Base-by-base conservation (phyloP, 345 rosid species). In the Eucalyptus pauciflora region DNA sequence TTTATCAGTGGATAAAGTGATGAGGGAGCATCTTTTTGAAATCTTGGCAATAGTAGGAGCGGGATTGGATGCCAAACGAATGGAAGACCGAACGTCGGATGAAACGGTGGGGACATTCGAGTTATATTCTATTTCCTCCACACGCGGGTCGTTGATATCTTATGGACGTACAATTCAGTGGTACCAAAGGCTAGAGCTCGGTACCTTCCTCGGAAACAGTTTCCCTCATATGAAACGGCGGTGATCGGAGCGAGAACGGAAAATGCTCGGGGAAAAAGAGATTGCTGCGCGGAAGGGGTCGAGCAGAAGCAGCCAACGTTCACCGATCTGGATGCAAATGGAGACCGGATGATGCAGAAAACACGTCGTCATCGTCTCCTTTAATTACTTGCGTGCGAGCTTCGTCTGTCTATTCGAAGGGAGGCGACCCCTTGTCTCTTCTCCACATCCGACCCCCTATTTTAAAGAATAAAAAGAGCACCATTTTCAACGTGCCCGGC, bases 211-310 rank as follows among this genome's bases (percentile, higher is more conserved):
- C 3, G 45, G 81, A 17, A 31, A 37, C 81, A 8, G 13, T 10
- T 37, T 71, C 10, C 8, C 10, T 71, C 3, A 4, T 5, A 18
- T 0, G 46, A 18, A 37, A 71, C 2, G 8, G 81, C 3, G 25
- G 81, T 37, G 27, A 37, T 10, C 2, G 81, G 1, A 69, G 81
- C 43, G 3, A 37, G 43, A 37, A 41, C 10, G 8, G 46, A 37
- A 71, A 71, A 41, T 41, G 48, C 48, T 20, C 24, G 48, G 13
- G 7, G 0, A 17, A 33, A 20, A 31, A 41, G 37, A 52, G 58
- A 52, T 52, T 4, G 43, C 13, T 0, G 22, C 1, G 37, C 2
- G 4, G 43, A 10, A 18, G 10, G 27, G 9, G 85, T 1, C 46
- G 25, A 18, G 83, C 27, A 76, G 48, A 37, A 37, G 83, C 83